phyloP scores from a whole-genome alignment of 129 eudicot species.

The Artemisia tridentata region DNA sequence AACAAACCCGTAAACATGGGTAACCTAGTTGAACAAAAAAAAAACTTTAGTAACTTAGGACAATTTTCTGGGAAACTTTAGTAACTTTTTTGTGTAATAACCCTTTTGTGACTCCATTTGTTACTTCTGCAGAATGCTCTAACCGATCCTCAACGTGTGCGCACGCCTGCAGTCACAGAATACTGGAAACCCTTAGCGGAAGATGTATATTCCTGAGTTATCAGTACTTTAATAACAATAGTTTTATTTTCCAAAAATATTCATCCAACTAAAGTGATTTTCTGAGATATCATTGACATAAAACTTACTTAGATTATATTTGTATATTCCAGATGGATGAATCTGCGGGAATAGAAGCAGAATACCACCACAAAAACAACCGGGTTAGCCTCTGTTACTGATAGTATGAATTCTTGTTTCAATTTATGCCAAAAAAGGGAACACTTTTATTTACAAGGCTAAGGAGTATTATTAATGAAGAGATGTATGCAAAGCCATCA shows the following conservation, averaged over 20 bases:
- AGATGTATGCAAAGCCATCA: background rate
- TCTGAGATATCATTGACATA: background rate
- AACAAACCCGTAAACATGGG: too few relatives aligned
- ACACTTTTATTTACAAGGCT: background rate
- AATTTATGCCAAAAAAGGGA: background rate
- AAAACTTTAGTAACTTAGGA: too few relatives aligned
- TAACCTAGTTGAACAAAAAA: too few relatives aligned
- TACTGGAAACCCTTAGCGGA: constrained; percentile 97
- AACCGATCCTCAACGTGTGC: constrained; percentile 87
- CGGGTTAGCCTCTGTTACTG: constrained; percentile 51
- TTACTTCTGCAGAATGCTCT: constrained; percentile 71
- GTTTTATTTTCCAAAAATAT: background rate
- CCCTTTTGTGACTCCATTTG: constrained; percentile 4
- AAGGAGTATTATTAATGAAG: background rate
- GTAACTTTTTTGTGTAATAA: too few relatives aligned
- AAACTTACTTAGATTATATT: constrained; percentile 6
- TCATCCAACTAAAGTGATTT: background rate
- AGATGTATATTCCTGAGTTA: constrained; percentile 51
- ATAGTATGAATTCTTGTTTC: background rate
- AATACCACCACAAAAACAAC: constrained; percentile 94
- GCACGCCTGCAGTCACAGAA: constrained; percentile 67
- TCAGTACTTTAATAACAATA: background rate
- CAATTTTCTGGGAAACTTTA: too few relatives aligned
- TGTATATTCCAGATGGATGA: constrained; percentile 69
- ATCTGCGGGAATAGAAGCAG: constrained; percentile 91